Evolutionary conservation across 2,329 filamentous ascomycete species (phyloP).

Genomic region (Penicillium brevicompactum): DNA sequence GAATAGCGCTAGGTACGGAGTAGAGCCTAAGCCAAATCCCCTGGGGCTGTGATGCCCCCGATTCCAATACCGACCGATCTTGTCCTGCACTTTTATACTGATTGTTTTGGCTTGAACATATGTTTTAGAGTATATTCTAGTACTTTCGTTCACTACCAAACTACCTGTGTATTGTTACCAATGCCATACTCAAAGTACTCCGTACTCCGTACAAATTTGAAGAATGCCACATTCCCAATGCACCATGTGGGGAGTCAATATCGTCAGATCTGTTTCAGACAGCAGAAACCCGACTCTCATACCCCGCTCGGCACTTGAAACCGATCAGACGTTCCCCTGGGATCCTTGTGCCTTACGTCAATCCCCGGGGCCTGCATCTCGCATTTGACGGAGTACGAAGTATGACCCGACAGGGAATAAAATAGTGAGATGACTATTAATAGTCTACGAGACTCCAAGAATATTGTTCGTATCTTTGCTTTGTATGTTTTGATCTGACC

Average conservation of each 20-base stretch:
- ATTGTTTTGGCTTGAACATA: no score
- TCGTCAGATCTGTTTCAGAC: background rate
- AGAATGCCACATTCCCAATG: background rate
- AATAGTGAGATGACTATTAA: background rate
- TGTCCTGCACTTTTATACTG: background rate
- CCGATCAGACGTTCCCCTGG: background rate
- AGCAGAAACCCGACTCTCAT: background rate
- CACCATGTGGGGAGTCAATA: background rate
- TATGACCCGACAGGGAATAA: background rate
- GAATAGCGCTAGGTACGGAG: background rate
- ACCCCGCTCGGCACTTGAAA: conserved; percentile 4
- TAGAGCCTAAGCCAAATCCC: background rate
- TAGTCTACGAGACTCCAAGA: no score
- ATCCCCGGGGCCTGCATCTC: background rate
- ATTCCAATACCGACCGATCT: background rate
- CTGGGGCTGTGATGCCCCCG: no score
- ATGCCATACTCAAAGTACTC: no score
- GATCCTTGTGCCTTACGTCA: background rate
- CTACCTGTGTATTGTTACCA: no score
- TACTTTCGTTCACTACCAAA: background rate
- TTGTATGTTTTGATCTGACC: no score
- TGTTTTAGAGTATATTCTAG: background rate
- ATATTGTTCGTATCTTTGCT: no score
- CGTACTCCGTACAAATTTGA: no score
- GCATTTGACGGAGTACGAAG: background rate